Evolutionary conservation across 2,329 filamentous ascomycete genomes (phyloP), one percentile per base, ranked within the genome.

Genomic region (Sporothrix pseudoabietina): DNA sequence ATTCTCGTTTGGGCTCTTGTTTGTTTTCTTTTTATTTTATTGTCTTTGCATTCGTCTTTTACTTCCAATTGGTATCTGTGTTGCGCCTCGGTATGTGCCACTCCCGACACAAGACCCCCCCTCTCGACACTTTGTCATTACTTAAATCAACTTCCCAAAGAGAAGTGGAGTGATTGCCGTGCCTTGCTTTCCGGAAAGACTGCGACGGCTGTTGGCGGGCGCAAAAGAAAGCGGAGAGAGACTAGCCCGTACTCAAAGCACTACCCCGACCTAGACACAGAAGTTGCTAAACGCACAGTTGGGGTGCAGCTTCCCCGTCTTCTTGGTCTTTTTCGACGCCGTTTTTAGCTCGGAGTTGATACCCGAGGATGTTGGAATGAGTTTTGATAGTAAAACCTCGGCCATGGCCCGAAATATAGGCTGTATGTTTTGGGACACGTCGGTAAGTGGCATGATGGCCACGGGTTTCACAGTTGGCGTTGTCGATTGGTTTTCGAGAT

Each of bases 281-380:
- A 32, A 12, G 55, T 22, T 32, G 55, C 55, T 57, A 57, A 57
- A 57, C 14, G 2, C 55, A 57, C 55, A 30, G 55, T 57, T 57
- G 55, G 55, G 55, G 55, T 57, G 4, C 12, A 57, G 26, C 26
- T 5, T 57, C 55, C 26, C 55, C 55, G 55, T 57, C 14, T 57
- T 57, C 19, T n/a, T 22, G 52, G 19, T 57, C 14, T 57, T 57
- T 6, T n/a, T 22, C n/a, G 19, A 54, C 4, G 52, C 7, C 9
- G 12, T 12, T 57, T 57, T 57, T 57, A 57, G 55, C 26, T 57
- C 55, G 55, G 55, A 57, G 10, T 57, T 57, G 26, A 57, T 57
- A 57, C 26, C 55, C 55, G 55, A 57, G 32, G 55, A 12, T 14
- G 9, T 26, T 3, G 4, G 35, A 8, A 35, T 35, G 1, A 35